These are phyloP conservation scores for Fusarium veterinarium DNA, from an alignment of 2,329 filamentous ascomycete genomes.

Conservation along the genomic window DNA sequence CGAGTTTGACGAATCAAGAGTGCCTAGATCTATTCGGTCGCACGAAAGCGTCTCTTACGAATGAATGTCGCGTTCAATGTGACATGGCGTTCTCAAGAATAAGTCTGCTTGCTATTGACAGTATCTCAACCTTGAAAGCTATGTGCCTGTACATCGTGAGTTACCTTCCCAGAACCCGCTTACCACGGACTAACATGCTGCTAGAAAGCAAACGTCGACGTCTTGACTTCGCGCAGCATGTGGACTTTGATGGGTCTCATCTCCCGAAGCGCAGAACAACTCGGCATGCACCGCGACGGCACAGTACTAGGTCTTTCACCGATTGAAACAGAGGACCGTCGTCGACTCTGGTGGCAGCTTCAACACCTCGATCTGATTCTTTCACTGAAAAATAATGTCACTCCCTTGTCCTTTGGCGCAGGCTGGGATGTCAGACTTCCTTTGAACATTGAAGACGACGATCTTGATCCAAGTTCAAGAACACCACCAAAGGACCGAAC, in stretches of 20 bases:
- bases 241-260: slow-evolving; percentile 10
- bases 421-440: slow-evolving; percentile 23
- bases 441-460: slow-evolving; percentile 20
- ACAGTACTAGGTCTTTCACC: not conserved
- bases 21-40: not conserved
- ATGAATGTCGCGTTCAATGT: slow-evolving; percentile 7
- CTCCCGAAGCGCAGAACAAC: slow-evolving; percentile 12
- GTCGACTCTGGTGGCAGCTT: slow-evolving; percentile 24
- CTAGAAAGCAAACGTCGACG: slow-evolving; percentile 16
- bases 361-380: slow-evolving; percentile 17
- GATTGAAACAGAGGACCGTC: slow-evolving; percentile 18
- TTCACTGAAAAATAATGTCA: not conserved
- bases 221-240: not conserved
- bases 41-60: not conserved
- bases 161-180: accelerated
- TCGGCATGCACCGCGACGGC: slow-evolving; percentile 24
- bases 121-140: not conserved
- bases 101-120: not conserved
- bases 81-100: slow-evolving; percentile 18
- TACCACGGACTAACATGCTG: accelerated
- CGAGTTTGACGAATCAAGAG: slow-evolving; percentile 1
- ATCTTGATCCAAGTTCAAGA: not conserved
- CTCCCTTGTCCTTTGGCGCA: slow-evolving; percentile 6
- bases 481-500: not conserved
- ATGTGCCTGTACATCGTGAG: slow-evolving; percentile 18